phyloP scores from a whole-genome alignment of 495 filamentous ascomycete species.

The Saxophila tyrrhenica region DNA sequence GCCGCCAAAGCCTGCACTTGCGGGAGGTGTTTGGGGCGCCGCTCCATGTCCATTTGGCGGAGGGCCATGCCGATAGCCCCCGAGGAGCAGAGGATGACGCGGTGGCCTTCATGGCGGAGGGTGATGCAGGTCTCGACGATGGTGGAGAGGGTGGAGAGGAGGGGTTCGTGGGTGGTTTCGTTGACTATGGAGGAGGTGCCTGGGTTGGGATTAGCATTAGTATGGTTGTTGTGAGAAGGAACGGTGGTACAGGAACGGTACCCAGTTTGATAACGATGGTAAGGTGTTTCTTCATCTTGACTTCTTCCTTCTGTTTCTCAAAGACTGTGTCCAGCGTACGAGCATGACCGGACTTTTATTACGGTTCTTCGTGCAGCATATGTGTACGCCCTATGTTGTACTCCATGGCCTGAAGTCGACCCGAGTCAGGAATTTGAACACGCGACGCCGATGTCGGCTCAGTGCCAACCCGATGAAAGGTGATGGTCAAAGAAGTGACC shows the following conservation, averaged over 20 bases:
- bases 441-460: background rate
- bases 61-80: slow-evolving; percentile 92
- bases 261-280: slow-evolving; percentile 92
- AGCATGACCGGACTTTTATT: background rate
- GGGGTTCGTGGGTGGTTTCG: slow-evolving; percentile 93
- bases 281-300: slow-evolving; percentile 45
- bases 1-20: slow-evolving; percentile 88
- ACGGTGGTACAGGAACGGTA: slow-evolving; percentile 30
- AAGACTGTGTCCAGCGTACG: background rate
- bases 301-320: background rate
- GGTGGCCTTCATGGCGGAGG: slow-evolving; percentile 80
- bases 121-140: slow-evolving; percentile 88
- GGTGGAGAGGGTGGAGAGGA: slow-evolving; percentile 74
- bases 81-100: slow-evolving; percentile 89
- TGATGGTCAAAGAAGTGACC: too few species aligned
- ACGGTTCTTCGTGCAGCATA: background rate
- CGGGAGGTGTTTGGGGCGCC: slow-evolving; percentile 76
- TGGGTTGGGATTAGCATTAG: slow-evolving; percentile 27
- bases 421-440: background rate
- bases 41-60: slow-evolving; percentile 77
- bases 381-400: background rate
- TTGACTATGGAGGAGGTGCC: slow-evolving; percentile 97
- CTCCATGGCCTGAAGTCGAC: background rate
- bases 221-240: background rate
- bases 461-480: too few species aligned